Base-by-base conservation (phyloP, 345 rosid genomes). In the Eucalyptus marginata region DNA sequence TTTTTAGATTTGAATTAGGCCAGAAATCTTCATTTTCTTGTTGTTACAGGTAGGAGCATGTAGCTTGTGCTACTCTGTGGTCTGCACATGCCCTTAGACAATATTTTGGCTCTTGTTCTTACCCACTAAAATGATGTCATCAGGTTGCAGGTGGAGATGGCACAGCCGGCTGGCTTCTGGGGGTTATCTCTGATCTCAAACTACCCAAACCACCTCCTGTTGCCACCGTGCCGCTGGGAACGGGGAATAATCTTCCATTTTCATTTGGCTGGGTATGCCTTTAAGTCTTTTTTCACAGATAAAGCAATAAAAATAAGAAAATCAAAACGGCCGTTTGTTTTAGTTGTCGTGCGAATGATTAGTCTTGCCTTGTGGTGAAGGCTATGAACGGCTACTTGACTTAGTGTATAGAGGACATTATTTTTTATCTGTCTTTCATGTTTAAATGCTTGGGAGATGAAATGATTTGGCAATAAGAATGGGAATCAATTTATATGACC, bases 111-210 rank as follows among this genome's bases (percentile, higher is more conserved):
- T 76, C 64, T 13, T 52, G 29, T 86, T 76, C 62, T 36, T 50
- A 47, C 62, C 25, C 27, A 50, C 25, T 85, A 46, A 36, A 76
- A 46, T 40, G 52, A 33, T 24, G 44, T 87, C 86, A 56, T 91
- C 89, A 96, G 98, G 96, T 95, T 92, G 98, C 96, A 20, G 98
- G 96, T 36, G 96, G 96, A 64, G 98, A 96, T 91, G 96, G 98
- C 87, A 96, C 98, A 10, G 96, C 96, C 31, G 90, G 96, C 88
- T 96, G 96, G 98, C 93, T 96, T 66, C 96, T 96, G 47, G 96
- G 98, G 66, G 96, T 96, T 46, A 92, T 96, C 89, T 92, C 93
- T 83, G 96, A 96, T 94, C 96, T 96, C 90, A 95, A 96, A 90
- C 91, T 96, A 58, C 95, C 96, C 80, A 91, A 88, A 27, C 94